phyloP scores from a whole-genome alignment of 139 green algal genomes.

The Chlorella sp. region DNA sequence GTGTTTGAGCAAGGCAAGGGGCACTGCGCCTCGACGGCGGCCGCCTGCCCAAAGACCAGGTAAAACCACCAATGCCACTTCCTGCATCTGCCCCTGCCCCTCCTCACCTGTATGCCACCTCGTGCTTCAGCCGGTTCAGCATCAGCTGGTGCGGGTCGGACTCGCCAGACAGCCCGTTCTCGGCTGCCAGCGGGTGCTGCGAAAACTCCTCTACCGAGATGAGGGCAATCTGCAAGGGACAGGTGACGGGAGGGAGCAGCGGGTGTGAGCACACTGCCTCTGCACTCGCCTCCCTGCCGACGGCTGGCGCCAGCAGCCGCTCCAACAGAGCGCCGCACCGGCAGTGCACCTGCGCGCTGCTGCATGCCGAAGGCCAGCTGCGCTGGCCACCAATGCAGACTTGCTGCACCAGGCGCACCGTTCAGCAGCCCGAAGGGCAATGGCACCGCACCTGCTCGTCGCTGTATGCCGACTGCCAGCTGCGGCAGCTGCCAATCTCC shows the following conservation, averaged over 20 bases:
- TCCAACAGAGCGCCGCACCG: too few relatives aligned
- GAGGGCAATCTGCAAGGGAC: conserved; percentile 56
- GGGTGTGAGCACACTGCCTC: too few relatives aligned
- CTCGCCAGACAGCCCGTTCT: conserved; percentile 1
- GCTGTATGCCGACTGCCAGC: conserved; percentile 61
- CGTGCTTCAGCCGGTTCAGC: conserved; percentile 42
- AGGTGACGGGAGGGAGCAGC: background rate
- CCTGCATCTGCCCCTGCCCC: too few relatives aligned
- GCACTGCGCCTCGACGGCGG: conserved; percentile 15
- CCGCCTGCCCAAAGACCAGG: too few relatives aligned
- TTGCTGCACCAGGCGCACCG: too few relatives aligned
- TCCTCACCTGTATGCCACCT: conserved; percentile 33
- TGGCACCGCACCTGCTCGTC: conserved; percentile 34
- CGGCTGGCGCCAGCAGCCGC: too few relatives aligned
- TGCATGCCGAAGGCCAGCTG: too few relatives aligned
- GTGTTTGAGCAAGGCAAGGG: background rate
- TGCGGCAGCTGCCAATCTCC: conserved; percentile 69
- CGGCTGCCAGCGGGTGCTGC: background rate
- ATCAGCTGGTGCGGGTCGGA: conserved; percentile 37
- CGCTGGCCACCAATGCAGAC: too few relatives aligned
- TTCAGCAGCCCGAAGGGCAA: too few relatives aligned
- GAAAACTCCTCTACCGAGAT: conserved; percentile 58
- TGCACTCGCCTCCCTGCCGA: too few relatives aligned
- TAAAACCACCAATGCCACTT: too few relatives aligned
- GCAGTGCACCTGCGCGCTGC: too few relatives aligned